A percentile compares a stretch with the other conserved stretches of the same genome.
These are phyloP conservation scores for Aspergillaceae sp. DNA, from an alignment of 2,329 filamentous ascomycete species.

Conservation along the genomic window DNA sequence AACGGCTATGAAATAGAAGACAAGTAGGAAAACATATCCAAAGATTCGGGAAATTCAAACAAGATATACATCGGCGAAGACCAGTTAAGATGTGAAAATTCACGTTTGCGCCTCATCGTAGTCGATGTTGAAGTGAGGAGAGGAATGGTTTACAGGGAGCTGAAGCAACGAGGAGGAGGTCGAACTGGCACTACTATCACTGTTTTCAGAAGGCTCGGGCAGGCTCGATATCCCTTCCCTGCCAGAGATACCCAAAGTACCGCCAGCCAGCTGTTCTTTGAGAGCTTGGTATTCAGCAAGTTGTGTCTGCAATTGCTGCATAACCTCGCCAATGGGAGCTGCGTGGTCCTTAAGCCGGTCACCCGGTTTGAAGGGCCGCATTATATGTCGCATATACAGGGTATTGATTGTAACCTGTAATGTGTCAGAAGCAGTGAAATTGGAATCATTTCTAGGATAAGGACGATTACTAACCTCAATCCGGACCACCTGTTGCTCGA, in stretches of 20 bases:
- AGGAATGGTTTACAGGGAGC: slow-evolving; percentile 11
- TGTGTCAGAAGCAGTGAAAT: slow-evolving; percentile 5
- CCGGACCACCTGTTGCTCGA: slow-evolving; percentile 90
- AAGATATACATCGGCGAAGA: slow-evolving; percentile 1
- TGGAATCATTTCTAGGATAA: neutral
- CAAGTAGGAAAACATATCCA: slow-evolving; percentile 2
- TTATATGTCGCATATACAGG: slow-evolving; percentile 68
- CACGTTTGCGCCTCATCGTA: neutral
- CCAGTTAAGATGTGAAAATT: slow-evolving; percentile 4
- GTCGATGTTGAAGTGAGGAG: neutral
- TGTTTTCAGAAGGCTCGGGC: slow-evolving; percentile 7
- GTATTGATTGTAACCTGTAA: slow-evolving; percentile 70
- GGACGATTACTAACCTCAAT: slow-evolving; percentile 67
- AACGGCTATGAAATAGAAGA: slow-evolving; percentile 5
- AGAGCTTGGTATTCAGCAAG: slow-evolving; percentile 34
- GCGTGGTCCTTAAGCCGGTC: slow-evolving; percentile 62
- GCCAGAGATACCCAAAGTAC: slow-evolving; percentile 17
- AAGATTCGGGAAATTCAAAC: neutral
- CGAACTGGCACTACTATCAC: slow-evolving; percentile 15
- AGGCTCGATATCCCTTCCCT: slow-evolving; percentile 9
- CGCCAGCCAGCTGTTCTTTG: slow-evolving; percentile 30
- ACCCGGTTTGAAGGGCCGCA: slow-evolving; percentile 57
- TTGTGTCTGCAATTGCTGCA: slow-evolving; percentile 33
- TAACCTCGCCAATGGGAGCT: slow-evolving; percentile 65
- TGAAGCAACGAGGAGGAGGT: slow-evolving; percentile 22